These are phyloP conservation scores for Xylaria polymorpha DNA, from an alignment of 2,329 filamentous ascomycete species.

Conservation along the genomic window DNA sequence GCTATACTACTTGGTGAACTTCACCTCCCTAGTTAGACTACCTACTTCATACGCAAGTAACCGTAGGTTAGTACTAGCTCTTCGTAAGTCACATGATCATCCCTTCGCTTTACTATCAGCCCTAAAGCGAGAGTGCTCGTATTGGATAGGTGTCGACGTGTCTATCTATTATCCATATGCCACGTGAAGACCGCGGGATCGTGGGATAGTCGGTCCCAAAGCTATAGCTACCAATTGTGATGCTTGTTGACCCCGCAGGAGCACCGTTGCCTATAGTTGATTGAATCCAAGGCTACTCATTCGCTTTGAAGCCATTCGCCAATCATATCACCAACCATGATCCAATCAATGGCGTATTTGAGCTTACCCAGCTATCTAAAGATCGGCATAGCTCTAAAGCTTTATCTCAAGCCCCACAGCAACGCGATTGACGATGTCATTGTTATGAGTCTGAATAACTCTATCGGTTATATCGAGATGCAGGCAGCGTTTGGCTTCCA, in stretches of 20 bases:
- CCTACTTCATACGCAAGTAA: not conserved
- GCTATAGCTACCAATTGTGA: not conserved
- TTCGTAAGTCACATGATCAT: constrained; percentile 27
- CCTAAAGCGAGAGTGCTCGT: not conserved
- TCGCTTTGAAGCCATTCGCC: constrained; percentile 21
- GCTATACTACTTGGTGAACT: not conserved
- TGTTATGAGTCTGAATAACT: constrained; percentile 35
- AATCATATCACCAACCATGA: constrained; percentile 20
- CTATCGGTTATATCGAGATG: constrained; percentile 43
- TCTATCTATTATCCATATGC: constrained; percentile 7
- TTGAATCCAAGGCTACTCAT: constrained; percentile 6
- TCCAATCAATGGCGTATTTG: constrained; percentile 18
- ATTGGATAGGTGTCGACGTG: not conserved
- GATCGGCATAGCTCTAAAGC: constrained; percentile 31
- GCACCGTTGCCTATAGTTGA: constrained; percentile 14
- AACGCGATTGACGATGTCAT: constrained; percentile 39
- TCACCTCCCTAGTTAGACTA: not conserved
- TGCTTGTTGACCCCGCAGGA: constrained; percentile 27
- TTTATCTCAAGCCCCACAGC: constrained; percentile 46
- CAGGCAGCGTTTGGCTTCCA: constrained; percentile 42
- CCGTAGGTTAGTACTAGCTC: not conserved
- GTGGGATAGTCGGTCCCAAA: constrained; percentile 12
- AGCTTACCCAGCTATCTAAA: constrained; percentile 13
- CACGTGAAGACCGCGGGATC: constrained; percentile 22
- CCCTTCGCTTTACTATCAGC: not conserved